A percentile compares a stretch with the other conserved stretches of the same genome.
phyloP scores from a whole-genome alignment of 23 red algal species.

The Pyropia haitanensis region DNA sequence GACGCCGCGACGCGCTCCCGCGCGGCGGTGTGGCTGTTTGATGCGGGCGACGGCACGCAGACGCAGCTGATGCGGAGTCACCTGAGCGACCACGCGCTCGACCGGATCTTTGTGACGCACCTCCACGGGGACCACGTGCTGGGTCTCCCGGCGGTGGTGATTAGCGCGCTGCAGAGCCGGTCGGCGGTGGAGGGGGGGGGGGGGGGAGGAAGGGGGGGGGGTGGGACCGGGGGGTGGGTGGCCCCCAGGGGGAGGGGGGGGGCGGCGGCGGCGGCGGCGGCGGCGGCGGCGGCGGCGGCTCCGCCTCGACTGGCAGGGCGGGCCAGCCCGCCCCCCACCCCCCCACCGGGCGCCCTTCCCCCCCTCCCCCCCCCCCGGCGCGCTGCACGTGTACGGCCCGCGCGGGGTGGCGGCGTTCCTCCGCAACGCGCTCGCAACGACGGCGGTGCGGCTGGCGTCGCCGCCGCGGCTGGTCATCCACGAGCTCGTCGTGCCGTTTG shows the following conservation, averaged over 20 bases:
- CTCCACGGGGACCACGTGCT: slow-evolving; percentile 92
- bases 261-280: no score
- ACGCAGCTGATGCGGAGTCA: slow-evolving; percentile 48
- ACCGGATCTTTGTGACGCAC: slow-evolving; percentile 91
- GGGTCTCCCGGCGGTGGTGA: slow-evolving; percentile 69
- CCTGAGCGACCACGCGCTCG: slow-evolving; percentile 37
- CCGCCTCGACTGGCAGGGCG: no score
- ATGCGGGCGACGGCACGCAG: slow-evolving; percentile 71
- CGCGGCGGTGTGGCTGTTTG: slow-evolving; percentile 65
- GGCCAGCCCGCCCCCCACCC: no score
- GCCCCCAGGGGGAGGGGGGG: no score
- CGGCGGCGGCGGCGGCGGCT: no score
- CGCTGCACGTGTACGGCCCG: slow-evolving; percentile 82
- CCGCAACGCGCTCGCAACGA: slow-evolving; percentile 54
- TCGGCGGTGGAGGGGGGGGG: neutral
- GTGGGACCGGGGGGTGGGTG: no score
- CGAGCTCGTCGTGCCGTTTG: slow-evolving; percentile 54
- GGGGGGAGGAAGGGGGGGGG: neutral
- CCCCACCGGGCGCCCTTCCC: no score
- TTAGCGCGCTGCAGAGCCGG: slow-evolving; percentile 17
- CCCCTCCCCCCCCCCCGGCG: neutral
- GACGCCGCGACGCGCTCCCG: neutral
- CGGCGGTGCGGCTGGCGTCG: slow-evolving; percentile 21
- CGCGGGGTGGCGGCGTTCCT: slow-evolving; percentile 68
- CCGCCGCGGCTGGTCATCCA: slow-evolving; percentile 43